phyloP scores from a whole-genome alignment of 2,329 filamentous ascomycete genomes.

The Knoxdaviesia capensis region DNA sequence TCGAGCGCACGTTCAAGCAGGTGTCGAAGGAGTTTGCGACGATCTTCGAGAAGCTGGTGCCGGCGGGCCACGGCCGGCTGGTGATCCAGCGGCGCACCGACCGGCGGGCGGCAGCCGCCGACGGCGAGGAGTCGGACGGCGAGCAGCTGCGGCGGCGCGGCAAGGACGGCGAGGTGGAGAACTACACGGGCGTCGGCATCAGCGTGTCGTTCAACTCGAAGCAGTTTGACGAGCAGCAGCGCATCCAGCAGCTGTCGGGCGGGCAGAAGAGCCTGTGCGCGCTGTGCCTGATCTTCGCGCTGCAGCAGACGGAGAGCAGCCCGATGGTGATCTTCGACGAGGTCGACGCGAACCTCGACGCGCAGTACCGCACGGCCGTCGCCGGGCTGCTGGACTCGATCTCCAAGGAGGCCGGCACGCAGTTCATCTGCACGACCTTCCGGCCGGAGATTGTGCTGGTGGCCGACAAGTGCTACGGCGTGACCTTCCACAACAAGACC shows the following conservation, averaged over 20 bases:
- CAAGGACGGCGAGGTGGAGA: slow-evolving; percentile 49
- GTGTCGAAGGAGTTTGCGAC: slow-evolving; percentile 82
- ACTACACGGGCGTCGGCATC: slow-evolving; percentile 91
- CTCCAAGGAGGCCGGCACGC: slow-evolving; percentile 41
- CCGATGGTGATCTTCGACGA: slow-evolving; percentile 99
- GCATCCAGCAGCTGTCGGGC: slow-evolving; percentile 90
- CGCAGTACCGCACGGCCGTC: slow-evolving; percentile 92
- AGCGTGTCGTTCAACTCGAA: slow-evolving; percentile 98
- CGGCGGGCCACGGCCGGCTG: slow-evolving; percentile 74
- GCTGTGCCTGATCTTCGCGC: slow-evolving; percentile 95
- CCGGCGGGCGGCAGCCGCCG: slow-evolving; percentile 29
- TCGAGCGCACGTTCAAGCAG: slow-evolving; percentile 96
- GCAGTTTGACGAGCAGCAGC: slow-evolving; percentile 84
- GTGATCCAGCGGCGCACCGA: slow-evolving; percentile 87
- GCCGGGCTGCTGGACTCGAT: slow-evolving; percentile 72
- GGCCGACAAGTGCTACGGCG: slow-evolving; percentile 94
- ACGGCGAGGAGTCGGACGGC: slow-evolving; percentile 45
- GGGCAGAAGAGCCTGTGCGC: slow-evolving; percentile 96
- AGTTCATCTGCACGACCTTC: slow-evolving; percentile 99
- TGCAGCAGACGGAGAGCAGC: slow-evolving; percentile 90
- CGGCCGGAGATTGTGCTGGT: slow-evolving; percentile 88
- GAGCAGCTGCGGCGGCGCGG: slow-evolving; percentile 26
- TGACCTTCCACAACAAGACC: slow-evolving; percentile 84
- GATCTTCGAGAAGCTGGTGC: slow-evolving; percentile 89
- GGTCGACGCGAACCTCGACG: slow-evolving; percentile 94